Percentiles rank a stretch among this genome's conserved stretches.
phyloP scores from a whole-genome alignment of 805 yeast genomes.

The Cyberlindnera maritima region DNA sequence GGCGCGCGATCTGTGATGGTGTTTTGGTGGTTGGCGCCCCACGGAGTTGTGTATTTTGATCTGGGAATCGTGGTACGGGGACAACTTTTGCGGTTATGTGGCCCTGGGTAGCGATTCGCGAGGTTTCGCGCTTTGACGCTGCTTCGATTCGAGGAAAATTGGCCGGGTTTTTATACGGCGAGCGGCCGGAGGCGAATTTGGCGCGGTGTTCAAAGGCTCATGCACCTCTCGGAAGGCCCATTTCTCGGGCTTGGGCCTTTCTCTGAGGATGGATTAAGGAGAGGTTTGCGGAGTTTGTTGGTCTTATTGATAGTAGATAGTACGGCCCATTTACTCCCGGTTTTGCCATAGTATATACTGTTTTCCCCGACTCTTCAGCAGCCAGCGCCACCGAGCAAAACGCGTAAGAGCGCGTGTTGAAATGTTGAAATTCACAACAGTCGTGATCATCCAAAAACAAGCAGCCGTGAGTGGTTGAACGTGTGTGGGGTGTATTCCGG shows the following conservation, averaged over 20 bases:
- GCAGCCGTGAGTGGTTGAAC: slow-evolving; percentile 3
- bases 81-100: slow-evolving; percentile 4
- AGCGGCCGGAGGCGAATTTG: slow-evolving; percentile 5
- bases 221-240: slow-evolving; percentile 1
- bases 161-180: slow-evolving; percentile 16
- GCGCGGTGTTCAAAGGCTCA: slow-evolving; percentile 1
- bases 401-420: not conserved
- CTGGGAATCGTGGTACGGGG: not conserved
- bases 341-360: not conserved
- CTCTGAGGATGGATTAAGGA: not conserved
- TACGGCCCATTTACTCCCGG: no score
- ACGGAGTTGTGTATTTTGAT: not conserved
- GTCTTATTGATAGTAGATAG: not conserved
- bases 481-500: not conserved
- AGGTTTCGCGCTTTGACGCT: not conserved
- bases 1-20: not conserved
- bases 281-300: not conserved
- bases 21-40: not conserved
- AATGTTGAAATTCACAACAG: not conserved
- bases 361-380: not conserved
- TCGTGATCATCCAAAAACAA: not conserved
- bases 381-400: not conserved
- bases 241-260: not conserved
- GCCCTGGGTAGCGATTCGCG: not conserved
- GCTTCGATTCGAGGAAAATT: slow-evolving; percentile 14